phyloP scores from a whole-genome alignment of 1,284 basidiomycete species.

The Pyrrhoderma noxium region DNA sequence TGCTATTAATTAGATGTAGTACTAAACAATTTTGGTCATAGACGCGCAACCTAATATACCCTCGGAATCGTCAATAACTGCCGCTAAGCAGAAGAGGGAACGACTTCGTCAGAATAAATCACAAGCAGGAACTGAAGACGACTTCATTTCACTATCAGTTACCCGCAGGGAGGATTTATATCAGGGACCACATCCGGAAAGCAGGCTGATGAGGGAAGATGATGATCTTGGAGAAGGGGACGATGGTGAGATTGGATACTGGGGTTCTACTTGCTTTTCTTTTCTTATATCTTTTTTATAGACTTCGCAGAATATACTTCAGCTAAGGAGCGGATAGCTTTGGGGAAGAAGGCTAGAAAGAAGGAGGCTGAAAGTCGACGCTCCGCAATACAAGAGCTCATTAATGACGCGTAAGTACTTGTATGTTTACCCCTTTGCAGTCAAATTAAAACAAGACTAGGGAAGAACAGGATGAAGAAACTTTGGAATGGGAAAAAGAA shows the following conservation, averaged over 20 bases:
- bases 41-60: constrained; percentile 51
- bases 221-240: constrained; percentile 91
- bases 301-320: constrained; percentile 89
- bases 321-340: constrained; percentile 76
- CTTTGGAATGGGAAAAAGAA: constrained; percentile 83
- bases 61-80: constrained; percentile 66
- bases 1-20: constrained; percentile 1
- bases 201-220: constrained; percentile 82
- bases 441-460: constrained; percentile 31
- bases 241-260: constrained; percentile 53
- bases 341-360: constrained; percentile 82
- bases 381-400: constrained; percentile 79
- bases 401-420: constrained; percentile 69
- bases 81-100: constrained; percentile 76
- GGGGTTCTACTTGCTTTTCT: not conserved
- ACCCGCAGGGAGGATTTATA: constrained; percentile 43
- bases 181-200: constrained; percentile 83
- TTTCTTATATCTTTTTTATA: constrained; percentile 26
- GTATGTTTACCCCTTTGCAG: constrained; percentile 17
- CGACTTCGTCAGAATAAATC: constrained; percentile 37
- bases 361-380: constrained; percentile 64
- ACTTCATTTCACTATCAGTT: constrained; percentile 80
- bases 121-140: constrained; percentile 40
- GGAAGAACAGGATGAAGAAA: constrained; percentile 84
- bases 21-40: constrained; percentile 14